Conservation (phyloP, 495 filamentous ascomycete genomes). For the Pseudomonodictys pantanalensis region DNA sequence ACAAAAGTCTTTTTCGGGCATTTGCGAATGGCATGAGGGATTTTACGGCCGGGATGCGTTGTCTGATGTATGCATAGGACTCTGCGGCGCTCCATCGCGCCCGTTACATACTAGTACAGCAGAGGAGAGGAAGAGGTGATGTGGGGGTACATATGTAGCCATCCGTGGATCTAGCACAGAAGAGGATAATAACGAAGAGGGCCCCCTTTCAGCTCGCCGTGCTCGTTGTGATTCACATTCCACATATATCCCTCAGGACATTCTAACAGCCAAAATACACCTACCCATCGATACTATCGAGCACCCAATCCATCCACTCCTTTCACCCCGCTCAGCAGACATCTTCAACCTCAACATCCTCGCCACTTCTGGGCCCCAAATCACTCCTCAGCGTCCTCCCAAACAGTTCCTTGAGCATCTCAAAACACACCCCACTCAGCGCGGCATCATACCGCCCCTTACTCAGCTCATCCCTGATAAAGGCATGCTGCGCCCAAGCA, state of each 20-base stretch:
- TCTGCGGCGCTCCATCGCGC: not conserved
- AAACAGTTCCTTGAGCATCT: slow-evolving; percentile 86
- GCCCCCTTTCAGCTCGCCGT: not conserved
- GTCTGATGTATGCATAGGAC: too few relatives aligned
- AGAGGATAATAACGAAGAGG: not conserved
- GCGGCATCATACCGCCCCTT: slow-evolving; percentile 92
- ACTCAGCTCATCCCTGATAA: slow-evolving; percentile 91
- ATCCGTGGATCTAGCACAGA: not conserved
- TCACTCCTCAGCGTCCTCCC: slow-evolving; percentile 72
- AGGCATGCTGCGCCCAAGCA: slow-evolving; percentile 91
- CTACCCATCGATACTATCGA: too few relatives aligned
- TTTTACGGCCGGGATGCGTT: not conserved
- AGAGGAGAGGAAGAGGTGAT: not conserved
- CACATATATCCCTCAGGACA: too few relatives aligned
- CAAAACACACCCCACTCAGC: slow-evolving; percentile 83
- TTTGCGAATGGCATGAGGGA: not conserved
- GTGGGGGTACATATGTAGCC: not conserved
- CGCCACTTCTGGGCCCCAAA: slow-evolving; percentile 55
- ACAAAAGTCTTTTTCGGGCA: slow-evolving; percentile 4
- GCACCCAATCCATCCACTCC: not conserved
- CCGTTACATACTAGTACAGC: not conserved
- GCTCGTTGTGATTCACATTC: not conserved
- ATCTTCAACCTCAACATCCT: slow-evolving; percentile 45
- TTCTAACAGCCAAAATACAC: too few relatives aligned
- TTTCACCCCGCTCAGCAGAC: slow-evolving; percentile 37